Evolutionary conservation across 768 basidiomycete genomes (phyloP).

Genomic region (Boletales sp.): DNA sequence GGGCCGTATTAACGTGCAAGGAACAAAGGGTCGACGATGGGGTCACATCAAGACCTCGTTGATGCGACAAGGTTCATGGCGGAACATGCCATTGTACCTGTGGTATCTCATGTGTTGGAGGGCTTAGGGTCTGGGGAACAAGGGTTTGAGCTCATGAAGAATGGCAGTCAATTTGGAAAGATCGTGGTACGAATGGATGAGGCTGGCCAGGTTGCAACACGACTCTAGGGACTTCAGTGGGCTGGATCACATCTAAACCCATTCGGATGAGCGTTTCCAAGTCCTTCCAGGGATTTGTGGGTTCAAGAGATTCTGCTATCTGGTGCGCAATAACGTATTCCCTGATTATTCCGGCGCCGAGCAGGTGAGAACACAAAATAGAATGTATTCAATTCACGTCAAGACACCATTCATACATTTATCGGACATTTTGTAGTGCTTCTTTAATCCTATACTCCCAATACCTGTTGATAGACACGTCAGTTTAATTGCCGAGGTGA

Average conservation of each 20-base stretch:
- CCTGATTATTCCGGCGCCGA: not conserved
- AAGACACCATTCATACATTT: conserved; percentile 11
- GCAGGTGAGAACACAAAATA: not conserved
- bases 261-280: not conserved
- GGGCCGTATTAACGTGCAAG: conserved; percentile 12
- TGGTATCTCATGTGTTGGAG: conserved; percentile 66
- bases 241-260: not conserved
- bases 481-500: conserved; percentile 24
- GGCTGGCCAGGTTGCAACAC: conserved; percentile 19
- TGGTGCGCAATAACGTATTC: not conserved
- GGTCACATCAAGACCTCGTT: conserved; percentile 68
- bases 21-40: conserved; percentile 75
- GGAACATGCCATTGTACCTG: conserved; percentile 63
- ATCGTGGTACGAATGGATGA: conserved; percentile 53
- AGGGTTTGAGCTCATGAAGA: conserved; percentile 65
- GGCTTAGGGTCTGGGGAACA: conserved; percentile 62
- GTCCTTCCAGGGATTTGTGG: not conserved
- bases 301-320: not conserved
- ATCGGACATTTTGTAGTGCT: conserved; percentile 30
- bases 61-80: conserved; percentile 69
- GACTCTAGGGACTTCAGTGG: conserved; percentile 16
- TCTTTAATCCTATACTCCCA: conserved; percentile 73
- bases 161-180: conserved; percentile 74
- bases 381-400: conserved; percentile 8
- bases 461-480: conserved; percentile 45